Conservation (phyloP, 2,329 filamentous ascomycete species). For the Alternaria angustiovoidea region DNA sequence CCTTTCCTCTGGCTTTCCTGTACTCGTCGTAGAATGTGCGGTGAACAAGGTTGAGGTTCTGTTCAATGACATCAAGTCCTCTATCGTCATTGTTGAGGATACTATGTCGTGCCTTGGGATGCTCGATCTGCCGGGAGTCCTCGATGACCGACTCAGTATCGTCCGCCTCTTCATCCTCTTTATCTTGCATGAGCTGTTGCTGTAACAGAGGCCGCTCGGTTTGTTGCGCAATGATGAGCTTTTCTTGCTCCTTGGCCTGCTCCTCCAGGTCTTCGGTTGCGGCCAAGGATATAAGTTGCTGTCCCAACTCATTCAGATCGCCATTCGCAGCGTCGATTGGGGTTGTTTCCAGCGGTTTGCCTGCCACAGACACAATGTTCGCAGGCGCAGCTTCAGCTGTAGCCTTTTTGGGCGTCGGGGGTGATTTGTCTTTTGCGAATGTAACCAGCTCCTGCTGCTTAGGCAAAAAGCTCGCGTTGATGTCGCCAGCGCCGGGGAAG, state of each 20-base stretch:
- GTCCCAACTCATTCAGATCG: conserved; percentile 70
- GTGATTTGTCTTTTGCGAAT: conserved; percentile 30
- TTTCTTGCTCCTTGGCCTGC: conserved; percentile 86
- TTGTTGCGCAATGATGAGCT: conserved; percentile 85
- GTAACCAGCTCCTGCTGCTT: conserved; percentile 64
- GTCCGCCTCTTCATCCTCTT: conserved; percentile 73
- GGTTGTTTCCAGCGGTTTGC: conserved; percentile 30
- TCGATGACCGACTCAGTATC: conserved; percentile 56
- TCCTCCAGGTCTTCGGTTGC: conserved; percentile 75
- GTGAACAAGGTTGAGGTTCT: conserved; percentile 79
- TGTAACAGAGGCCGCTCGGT: conserved; percentile 88
- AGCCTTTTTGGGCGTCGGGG: conserved; percentile 24
- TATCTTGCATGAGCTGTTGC: conserved; percentile 89
- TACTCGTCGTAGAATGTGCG: conserved; percentile 83
- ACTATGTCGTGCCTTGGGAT: conserved; percentile 69
- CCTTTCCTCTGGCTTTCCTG: conserved; percentile 60
- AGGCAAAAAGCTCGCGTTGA: conserved; percentile 96
- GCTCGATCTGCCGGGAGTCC: conserved; percentile 42
- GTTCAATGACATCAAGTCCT: conserved; percentile 79
- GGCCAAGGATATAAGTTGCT: conserved; percentile 78
- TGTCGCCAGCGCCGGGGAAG: conserved; percentile 97
- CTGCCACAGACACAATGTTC: conserved; percentile 27
- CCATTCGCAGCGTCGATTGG: conserved; percentile 46
- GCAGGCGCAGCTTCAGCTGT: conserved; percentile 26
- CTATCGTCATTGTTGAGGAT: conserved; percentile 87